These are phyloP conservation scores for Pseudogymnoascus sp. DNA, from an alignment of 2,329 filamentous ascomycete species.

Conservation along the genomic window DNA sequence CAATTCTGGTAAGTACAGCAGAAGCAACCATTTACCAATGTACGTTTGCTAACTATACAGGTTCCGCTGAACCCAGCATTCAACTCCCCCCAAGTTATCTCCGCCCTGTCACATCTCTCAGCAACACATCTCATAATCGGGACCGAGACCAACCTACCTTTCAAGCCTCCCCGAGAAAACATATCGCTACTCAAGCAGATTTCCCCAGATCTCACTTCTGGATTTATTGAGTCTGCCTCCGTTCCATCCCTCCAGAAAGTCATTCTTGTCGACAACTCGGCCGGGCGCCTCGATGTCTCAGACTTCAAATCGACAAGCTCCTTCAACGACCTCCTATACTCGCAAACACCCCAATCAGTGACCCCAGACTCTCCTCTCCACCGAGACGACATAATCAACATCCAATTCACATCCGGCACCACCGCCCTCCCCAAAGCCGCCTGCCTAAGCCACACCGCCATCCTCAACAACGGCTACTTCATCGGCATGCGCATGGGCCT, in stretches of 20 bases:
- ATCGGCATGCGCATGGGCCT: conserved; percentile 83
- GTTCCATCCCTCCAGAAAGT: conserved; percentile 64
- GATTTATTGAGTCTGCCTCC: conserved; percentile 33
- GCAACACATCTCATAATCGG: conserved; percentile 71
- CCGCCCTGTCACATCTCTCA: conserved; percentile 68
- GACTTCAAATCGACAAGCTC: conserved; percentile 31
- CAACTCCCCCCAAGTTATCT: conserved; percentile 66
- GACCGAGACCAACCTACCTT: conserved; percentile 77
- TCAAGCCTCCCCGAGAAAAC: conserved; percentile 53
- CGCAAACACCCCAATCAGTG: conserved; percentile 33
- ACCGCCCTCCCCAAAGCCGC: conserved; percentile 87
- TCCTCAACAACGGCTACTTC: conserved; percentile 83
- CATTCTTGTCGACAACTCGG: conserved; percentile 71
- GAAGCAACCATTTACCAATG: not conserved
- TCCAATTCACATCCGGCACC: conserved; percentile 96
- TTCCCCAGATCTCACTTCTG: conserved; percentile 33
- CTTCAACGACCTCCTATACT: conserved; percentile 21
- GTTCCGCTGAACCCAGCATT: conserved; percentile 91
- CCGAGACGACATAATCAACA: conserved; percentile 72
- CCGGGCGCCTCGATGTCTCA: conserved; percentile 33
- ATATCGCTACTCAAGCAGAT: conserved; percentile 46
- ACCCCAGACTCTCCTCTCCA: conserved; percentile 39
- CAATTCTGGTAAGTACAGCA: conserved; percentile 54
- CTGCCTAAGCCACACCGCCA: conserved; percentile 74
- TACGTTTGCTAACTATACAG: conserved; percentile 27